Base-by-base conservation (phyloP, 768 basidiomycete genomes). In the Trametes maxima region DNA sequence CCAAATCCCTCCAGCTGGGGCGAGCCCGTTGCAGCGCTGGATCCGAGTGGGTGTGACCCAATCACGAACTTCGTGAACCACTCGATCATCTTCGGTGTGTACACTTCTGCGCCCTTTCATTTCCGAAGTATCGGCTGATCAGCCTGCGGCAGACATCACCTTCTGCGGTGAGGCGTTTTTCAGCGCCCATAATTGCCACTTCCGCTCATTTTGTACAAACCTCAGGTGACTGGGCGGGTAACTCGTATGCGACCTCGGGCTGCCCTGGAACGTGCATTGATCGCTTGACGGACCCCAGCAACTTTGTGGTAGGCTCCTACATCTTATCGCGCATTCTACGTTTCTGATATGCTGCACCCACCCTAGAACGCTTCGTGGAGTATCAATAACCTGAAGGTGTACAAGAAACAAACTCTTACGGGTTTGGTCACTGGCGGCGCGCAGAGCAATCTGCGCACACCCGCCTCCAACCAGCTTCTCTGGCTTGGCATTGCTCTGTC, bases 151-250 rank as follows among this genome's bases (percentile, higher is more conserved):
- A 92, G 90, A 92, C 70, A 90, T 92, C 65, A 92, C 90, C 2
- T 89, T 92, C 66, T 92, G 91, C 67, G 90, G 90, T 86, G 70
- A 64, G 62, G 54, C 57, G 40, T 45, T 33, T 21, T 19, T 22
- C 35, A 42, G 49, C n/a, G 57, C 28, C 57, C 47, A 69, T 79
- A 35, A 22, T 55, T 5, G 2, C 14, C 45, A 35, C 16, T 10
- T 16, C 35, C 33, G 19, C 56, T 64, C 57, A 59, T 40, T 14
- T 55, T 8, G 56, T 44, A 40, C 49, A 28, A 21, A 55, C 11
- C 63, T 13, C 50, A 90, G 88, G 87, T 66, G 90, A 91, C 73
- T 92, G 90, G 91, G 91, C 91, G 16, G 90, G 90, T 25, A 90
- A 91, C 70, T 86, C 88, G 5, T 92, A 92, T 67, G 80, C 83